Base-by-base conservation (phyloP, 345 rosid genomes). In the Ceriops zippeliana region DNA sequence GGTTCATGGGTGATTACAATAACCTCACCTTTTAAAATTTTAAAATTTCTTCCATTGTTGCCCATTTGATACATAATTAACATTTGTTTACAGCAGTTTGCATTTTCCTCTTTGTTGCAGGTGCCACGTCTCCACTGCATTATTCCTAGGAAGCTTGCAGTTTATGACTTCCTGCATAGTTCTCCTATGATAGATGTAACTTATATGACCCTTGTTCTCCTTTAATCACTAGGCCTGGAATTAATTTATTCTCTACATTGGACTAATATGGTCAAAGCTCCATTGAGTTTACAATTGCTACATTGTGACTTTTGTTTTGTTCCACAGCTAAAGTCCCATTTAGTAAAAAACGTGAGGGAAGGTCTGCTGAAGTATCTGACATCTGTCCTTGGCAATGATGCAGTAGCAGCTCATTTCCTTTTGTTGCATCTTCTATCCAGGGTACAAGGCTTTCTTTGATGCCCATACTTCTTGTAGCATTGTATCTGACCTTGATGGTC, bases 61-160 rank as follows among this genome's bases (percentile, higher is more conserved):
- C 49, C 49, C 19, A 42, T 42, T 13, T 42, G 17, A 17, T 13
- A 13, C 17, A 15, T 15, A 17, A 42, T 42, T 42, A 15, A 46
- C 34, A 19, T 16, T 47, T 22, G 46, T 24, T 79, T 53, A 27
- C n/a, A 22, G 10, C 21, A 62, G 46, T 66, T n/a, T 38, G 1
- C 5, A 15, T 60, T 30, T 62, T 16, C 7, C n/a, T 58, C 68
- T 67, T 73, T 10, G 37, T 47, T 79, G 37, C 73, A 88, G 87
- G 93, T 95, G 31, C 99, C 97, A 67, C 86, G 90, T 56, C 88
- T 95, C 68, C 99, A 95, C 70, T 95, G 99, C 74, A 63, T 91
- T 47, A 28, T 91, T 70, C 89, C 87, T 70, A 83, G 87, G 84
- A 95, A 90, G 86, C 97, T 95, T 66, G 85, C 78, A 63, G 68